These are phyloP conservation scores for Spergularia marina DNA, from an alignment of 148 eudicot species.

Conservation along the genomic window DNA sequence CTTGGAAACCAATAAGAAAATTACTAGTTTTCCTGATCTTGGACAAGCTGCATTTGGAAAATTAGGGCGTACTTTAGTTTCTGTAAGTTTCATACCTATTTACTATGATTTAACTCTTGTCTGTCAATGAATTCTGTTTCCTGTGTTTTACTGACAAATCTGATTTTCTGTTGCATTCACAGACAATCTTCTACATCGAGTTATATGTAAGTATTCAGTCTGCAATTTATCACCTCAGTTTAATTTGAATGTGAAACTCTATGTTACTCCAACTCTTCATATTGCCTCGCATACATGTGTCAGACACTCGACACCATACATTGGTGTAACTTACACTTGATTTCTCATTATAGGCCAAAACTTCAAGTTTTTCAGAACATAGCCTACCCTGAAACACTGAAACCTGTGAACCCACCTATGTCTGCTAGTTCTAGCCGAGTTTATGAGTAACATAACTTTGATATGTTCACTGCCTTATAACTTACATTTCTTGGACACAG, in stretches of 20 bases:
- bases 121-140: neutral
- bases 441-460: no score
- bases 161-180: constrained; percentile 30
- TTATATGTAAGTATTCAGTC: constrained; percentile 63
- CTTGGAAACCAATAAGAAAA: constrained; percentile 54
- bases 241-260: neutral
- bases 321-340: no score
- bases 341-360: no score
- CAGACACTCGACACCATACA: no score
- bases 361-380: neutral
- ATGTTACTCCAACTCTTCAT: no score
- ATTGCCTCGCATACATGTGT: no score
- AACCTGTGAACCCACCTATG: no score
- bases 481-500: constrained; percentile 35
- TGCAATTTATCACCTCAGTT: neutral
- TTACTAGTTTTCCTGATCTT: constrained; percentile 70
- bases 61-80: constrained; percentile 65
- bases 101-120: neutral
- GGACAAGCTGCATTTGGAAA: constrained; percentile 91
- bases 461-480: neutral
- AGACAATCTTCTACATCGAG: constrained; percentile 75
- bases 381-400: no score
- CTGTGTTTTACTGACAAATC: constrained; percentile 11
- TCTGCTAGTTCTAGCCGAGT: no score
- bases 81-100: constrained; percentile 42